Base-by-base conservation (phyloP, 495 filamentous ascomycete genomes). In the Aspergillus nidulans region DNA sequence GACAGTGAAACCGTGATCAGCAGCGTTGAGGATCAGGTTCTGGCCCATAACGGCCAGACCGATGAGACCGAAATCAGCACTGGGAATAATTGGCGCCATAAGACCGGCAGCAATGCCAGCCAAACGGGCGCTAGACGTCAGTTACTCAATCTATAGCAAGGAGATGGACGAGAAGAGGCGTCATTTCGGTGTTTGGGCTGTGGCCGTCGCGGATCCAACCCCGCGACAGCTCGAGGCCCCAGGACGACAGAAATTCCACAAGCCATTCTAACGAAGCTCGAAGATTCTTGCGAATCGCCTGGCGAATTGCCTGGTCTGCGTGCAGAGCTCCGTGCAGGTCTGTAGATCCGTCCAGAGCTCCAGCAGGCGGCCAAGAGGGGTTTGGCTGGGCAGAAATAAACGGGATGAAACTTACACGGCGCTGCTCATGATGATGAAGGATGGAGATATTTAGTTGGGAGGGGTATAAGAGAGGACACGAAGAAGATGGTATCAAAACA, bases 41-140 rank as follows among this genome's bases (percentile, higher is more conserved):
- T 97, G 83, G 62, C 86, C 86, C 94, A 98, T 97, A 68, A 98
- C 92, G 76, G 95, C 94, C 81, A 98, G 83, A 87, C 94, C 94
- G 76, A 98, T 97, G 70, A 98, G 91, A 83, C 94, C 94, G 79
- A 98, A 91, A 86, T 98, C 81, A 76, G 78, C 81, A 81, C 81
- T 85, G 59, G 74, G 75, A 65, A 58, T 62, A 66, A 66, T 64
- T 60, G 68, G 78, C 82, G 75, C 81, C 69, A 79, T 72, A 68
- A 80, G 78, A 69, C 87, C 85, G 78, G 90, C 79, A 81, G 85
- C 81, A 72, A 92, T 89, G 80, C 82, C 85, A 77, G 89, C 86
- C 67, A 94, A 83, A 77, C 90, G 89, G 74, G 89, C 87, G 79
- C 89, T 92, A 79, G 56, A 77, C 79, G 78, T 76, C 69, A 77